Percentiles rank a stretch among this genome's conserved stretches.
Evolutionary conservation across 2,329 filamentous ascomycete species (phyloP).

Genomic region (Fusarium lateritium): DNA sequence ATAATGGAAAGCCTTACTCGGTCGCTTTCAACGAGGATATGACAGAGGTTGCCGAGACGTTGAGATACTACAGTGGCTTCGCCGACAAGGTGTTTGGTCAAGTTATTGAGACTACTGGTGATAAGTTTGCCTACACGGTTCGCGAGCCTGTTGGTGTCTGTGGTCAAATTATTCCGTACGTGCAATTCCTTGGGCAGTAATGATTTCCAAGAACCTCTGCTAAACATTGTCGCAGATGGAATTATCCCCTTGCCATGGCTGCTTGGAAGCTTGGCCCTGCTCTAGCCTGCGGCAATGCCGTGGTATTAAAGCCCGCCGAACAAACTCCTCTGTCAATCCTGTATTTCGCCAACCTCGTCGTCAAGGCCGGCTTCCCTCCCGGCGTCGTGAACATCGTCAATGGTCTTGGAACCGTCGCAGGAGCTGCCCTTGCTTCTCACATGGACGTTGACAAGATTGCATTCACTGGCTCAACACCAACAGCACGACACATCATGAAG

Average conservation of each 20-base stretch:
- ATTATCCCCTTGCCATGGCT: constrained; percentile 68
- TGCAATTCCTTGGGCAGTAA: fast-evolving
- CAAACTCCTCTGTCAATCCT: constrained; percentile 77
- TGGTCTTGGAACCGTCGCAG: constrained; percentile 77
- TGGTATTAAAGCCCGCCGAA: constrained; percentile 77
- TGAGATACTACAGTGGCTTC: constrained; percentile 84
- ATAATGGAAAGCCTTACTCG: constrained; percentile 79
- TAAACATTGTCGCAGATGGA: constrained; percentile 64
- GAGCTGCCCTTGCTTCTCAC: constrained; percentile 77
- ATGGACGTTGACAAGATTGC: constrained; percentile 81
- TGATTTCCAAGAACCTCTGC: fast-evolving
- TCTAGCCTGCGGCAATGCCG: constrained; percentile 73
- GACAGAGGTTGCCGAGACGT: constrained; percentile 59
- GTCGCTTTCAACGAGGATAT: constrained; percentile 78
- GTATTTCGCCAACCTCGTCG: constrained; percentile 76
- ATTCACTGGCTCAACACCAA: constrained; percentile 82
- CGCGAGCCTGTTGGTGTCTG: constrained; percentile 84
- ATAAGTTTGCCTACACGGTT: constrained; percentile 82
- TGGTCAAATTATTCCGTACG: constrained; percentile 76
- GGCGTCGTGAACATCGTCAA: constrained; percentile 85
- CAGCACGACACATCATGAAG: constrained; percentile 83
- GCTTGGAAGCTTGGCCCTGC: constrained; percentile 83
- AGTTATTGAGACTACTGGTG: constrained; percentile 77
- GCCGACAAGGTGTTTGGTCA: constrained; percentile 85
- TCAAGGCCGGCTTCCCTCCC: constrained; percentile 82